Evolutionary conservation across 805 yeast species (phyloP).

Genomic region (Yamadazyma tumulicola): DNA sequence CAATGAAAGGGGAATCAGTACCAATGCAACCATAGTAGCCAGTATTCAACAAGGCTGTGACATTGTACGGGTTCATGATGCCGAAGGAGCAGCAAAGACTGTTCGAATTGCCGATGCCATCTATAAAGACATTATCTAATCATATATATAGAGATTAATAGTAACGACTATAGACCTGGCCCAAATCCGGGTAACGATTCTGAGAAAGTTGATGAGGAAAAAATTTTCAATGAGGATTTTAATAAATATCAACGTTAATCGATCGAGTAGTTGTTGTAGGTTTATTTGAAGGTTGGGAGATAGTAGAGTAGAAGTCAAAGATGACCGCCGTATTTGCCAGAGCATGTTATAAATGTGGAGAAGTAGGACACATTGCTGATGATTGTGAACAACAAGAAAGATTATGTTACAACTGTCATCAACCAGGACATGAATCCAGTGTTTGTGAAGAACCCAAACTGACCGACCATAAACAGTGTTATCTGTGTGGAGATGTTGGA

Average conservation of each 20-base stretch:
- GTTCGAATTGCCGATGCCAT: constrained; percentile 70
- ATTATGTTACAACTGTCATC: constrained; percentile 88
- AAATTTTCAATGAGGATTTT: constrained; percentile 8
- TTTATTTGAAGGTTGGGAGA: too few species aligned
- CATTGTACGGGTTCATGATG: constrained; percentile 87
- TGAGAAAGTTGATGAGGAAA: too few species aligned
- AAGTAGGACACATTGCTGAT: constrained; percentile 87
- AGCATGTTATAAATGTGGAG: constrained; percentile 91
- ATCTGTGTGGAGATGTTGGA: constrained; percentile 88
- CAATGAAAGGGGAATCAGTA: constrained; percentile 65
- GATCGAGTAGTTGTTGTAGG: constrained; percentile 1
- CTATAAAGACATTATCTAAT: constrained; percentile 30
- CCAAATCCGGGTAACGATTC: constrained; percentile 5
- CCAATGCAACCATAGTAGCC: constrained; percentile 71
- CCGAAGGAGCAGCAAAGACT: constrained; percentile 45
- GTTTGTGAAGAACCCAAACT: constrained; percentile 90
- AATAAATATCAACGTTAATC: not conserved
- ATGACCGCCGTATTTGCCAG: constrained; percentile 54
- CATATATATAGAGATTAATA: too few species aligned
- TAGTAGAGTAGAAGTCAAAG: too few species aligned
- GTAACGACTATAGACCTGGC: not conserved
- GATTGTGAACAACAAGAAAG: constrained; percentile 81
- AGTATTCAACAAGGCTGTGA: constrained; percentile 72
- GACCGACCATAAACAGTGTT: constrained; percentile 82
- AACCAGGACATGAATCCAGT: constrained; percentile 84